Base-by-base conservation (phyloP, 129 eudicot species). In the Pulicaria dysenterica region DNA sequence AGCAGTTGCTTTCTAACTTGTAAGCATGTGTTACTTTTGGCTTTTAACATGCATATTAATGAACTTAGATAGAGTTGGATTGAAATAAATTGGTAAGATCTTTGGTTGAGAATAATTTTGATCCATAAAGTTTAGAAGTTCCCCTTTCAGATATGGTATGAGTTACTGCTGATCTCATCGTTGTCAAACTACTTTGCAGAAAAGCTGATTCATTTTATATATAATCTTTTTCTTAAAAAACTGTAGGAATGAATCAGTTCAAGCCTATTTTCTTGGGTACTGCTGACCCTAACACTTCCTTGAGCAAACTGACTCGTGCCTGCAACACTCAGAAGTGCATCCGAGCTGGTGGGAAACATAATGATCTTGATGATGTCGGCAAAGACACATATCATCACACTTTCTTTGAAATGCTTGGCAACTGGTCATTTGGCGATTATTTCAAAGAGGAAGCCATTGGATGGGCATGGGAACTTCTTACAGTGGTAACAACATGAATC, bases 301-400 rank as follows among this genome's bases (percentile, higher is more conserved):
- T 90, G 86, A 85, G 97, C 78, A 89, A 89, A 67, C 83, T 94
- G 41, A 90, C 73, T 4, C 99, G 99, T 69, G 99, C 97, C 53
- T 90, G 96, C 87, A 88, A 94, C 79, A 88, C 96, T 13, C 97
- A 94, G 77, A 90, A 90, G 83, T 94, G 99, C 56, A 94, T 94
- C 2, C 81, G 97, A 50, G 99, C 99, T 5, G 99, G 99, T 53
- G 99, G 99, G 39, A 94, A 94, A 47, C 99, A 94, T 79, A 94
- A 94, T 56, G 99, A 94, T 86, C 86, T 94, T 13, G 99, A 90
- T 68, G 99, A 94, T 83, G 99, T 94, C 73, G 99, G 99, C 50
- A 94, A 94, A 79, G 99, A 94, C 63, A 94, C 99, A 55, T 94
- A 94, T 69, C 99, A 94, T 64, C 99, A 94, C 67, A 94, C 99